phyloP scores from a whole-genome alignment of 345 rosid genomes.

The Erysimum cheiranthoides region DNA sequence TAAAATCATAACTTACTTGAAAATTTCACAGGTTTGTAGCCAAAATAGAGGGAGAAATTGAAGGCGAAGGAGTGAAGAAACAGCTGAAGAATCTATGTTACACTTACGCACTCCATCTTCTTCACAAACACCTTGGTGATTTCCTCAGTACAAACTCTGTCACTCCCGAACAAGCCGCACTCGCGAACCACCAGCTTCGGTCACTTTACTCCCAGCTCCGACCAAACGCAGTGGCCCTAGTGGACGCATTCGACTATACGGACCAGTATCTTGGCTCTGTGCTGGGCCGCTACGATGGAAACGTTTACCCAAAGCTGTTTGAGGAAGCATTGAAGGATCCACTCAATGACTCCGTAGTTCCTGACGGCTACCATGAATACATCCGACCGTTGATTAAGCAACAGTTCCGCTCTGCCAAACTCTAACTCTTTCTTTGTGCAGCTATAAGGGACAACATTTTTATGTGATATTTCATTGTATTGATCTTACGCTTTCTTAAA shows the following conservation, averaged over 20 bases:
- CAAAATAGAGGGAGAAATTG: constrained; percentile 68
- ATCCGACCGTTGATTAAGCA: constrained; percentile 75
- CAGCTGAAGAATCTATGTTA: constrained; percentile 64
- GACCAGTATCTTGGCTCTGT: constrained; percentile 78
- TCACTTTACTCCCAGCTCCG: constrained; percentile 71
- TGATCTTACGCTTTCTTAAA: too few species aligned
- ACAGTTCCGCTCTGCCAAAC: constrained; percentile 68
- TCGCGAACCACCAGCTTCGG: constrained; percentile 73
- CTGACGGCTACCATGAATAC: constrained; percentile 81
- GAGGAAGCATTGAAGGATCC: constrained; percentile 94
- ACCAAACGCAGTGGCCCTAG: constrained; percentile 80
- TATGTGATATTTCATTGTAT: too few species aligned
- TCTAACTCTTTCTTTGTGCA: constrained; percentile 40
- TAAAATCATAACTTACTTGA: background rate
- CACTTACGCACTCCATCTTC: constrained; percentile 65
- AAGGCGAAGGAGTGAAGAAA: constrained; percentile 66
- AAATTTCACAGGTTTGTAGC: constrained; percentile 65
- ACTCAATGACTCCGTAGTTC: constrained; percentile 76
- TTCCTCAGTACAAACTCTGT: constrained; percentile 69
- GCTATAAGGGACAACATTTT: background rate
- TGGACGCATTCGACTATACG: constrained; percentile 80
- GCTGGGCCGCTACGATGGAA: constrained; percentile 82
- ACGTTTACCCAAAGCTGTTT: constrained; percentile 75
- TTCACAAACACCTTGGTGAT: constrained; percentile 80
- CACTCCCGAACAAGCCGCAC: constrained; percentile 71